These are phyloP conservation scores for Eucalyptus dawsonii DNA, from an alignment of 345 rosid genomes.

Conservation along the genomic window DNA sequence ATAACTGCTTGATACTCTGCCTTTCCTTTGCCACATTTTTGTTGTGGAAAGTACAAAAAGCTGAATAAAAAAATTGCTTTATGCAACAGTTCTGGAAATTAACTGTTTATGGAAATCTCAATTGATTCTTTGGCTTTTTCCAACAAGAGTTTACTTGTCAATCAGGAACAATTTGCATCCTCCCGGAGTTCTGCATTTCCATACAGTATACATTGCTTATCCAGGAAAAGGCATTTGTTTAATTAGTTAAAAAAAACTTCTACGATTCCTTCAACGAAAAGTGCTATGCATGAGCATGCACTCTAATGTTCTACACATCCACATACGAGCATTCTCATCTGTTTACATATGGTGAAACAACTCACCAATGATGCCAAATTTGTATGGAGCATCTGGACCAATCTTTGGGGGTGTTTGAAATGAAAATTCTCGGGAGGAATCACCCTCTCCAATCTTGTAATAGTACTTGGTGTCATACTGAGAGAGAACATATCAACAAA, in stretches of 20 bases:
- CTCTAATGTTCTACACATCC: not conserved
- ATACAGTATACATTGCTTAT: not conserved
- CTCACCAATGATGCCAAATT: slow-evolving; percentile 94
- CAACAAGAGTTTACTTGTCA: not conserved
- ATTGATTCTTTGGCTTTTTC: not conserved
- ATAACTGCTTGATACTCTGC: not conserved
- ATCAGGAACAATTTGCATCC: not conserved
- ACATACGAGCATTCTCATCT: not conserved
- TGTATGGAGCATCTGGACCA: slow-evolving; percentile 71
- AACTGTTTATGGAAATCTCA: not conserved
- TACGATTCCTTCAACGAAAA: not conserved
- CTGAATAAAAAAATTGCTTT: not conserved
- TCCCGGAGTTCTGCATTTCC: not conserved
- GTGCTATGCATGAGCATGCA: not conserved
- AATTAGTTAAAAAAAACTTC: not conserved
- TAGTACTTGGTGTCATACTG: slow-evolving; percentile 83
- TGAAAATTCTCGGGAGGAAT: slow-evolving; percentile 74
- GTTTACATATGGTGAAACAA: not conserved
- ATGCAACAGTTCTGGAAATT: not conserved
- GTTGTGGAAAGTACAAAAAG: not conserved
- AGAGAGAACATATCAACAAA: not conserved
- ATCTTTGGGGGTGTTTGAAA: slow-evolving; percentile 75
- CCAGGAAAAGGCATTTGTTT: not conserved
- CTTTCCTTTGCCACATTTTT: not conserved
- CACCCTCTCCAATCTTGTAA: slow-evolving; percentile 68